A percentile compares a stretch with the other conserved stretches of the same genome.
Evolutionary conservation across 257 asterid species (phyloP).

Genomic region (Forsythia viridissima): DNA sequence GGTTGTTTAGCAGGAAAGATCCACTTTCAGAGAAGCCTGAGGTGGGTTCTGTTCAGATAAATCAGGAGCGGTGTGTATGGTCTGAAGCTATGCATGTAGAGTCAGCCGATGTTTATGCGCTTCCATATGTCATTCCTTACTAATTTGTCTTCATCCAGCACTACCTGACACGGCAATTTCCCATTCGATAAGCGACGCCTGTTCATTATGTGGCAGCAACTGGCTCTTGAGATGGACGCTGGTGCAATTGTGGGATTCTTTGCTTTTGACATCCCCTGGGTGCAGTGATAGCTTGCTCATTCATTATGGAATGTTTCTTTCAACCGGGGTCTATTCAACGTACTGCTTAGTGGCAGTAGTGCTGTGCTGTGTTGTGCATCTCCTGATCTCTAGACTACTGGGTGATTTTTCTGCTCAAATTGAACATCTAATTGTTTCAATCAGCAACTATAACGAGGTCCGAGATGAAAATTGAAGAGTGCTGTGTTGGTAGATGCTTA

Average conservation of each 20-base stretch:
- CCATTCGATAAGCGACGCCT: background rate
- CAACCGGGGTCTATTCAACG: background rate
- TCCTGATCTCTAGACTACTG: background rate
- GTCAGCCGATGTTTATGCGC: constrained; percentile 58
- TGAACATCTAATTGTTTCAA: background rate
- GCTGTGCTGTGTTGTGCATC: background rate
- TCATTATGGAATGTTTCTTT: background rate
- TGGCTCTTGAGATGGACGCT: background rate
- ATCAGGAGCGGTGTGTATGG: constrained; percentile 51
- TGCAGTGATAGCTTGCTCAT: background rate
- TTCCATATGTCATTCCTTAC: constrained; percentile 80
- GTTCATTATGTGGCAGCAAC: background rate
- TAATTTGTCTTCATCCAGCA: constrained; percentile 31
- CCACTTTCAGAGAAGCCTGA: constrained; percentile 24
- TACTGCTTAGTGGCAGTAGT: background rate
- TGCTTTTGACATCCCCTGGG: background rate
- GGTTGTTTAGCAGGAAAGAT: constrained; percentile 52
- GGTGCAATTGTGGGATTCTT: constrained; percentile 8
- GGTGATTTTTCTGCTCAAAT: background rate
- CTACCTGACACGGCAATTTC: constrained; percentile 4
- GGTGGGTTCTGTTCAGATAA: constrained; percentile 19
- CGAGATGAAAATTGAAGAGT: constrained; percentile 13
- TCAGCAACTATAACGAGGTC: background rate
- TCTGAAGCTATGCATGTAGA: constrained; percentile 62
- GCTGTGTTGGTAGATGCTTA: constrained; percentile 20